Conservation (phyloP, 257 asterid genomes). For the Dorcoceras hygrometricum region DNA sequence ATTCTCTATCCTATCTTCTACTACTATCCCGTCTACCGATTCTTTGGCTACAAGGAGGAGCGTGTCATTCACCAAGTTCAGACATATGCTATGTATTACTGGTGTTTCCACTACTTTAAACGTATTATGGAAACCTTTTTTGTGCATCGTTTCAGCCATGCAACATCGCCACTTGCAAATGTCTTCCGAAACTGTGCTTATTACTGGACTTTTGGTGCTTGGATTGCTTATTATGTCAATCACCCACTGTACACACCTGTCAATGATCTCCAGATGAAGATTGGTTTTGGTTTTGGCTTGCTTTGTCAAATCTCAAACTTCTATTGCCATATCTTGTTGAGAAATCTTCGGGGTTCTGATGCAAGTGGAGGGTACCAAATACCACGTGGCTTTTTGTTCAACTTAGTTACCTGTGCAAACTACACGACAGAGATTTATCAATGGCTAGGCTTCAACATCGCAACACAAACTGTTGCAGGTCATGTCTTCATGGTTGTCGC, state of each 20-base stretch:
- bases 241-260: conserved; percentile 95
- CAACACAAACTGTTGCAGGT: conserved; percentile 90
- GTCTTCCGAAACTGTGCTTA: conserved; percentile 93
- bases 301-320: conserved; percentile 84
- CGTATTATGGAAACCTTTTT: conserved; percentile 93
- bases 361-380: conserved; percentile 86
- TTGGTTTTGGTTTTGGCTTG: conserved; percentile 78
- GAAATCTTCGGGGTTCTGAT: conserved; percentile 69
- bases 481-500: conserved; percentile 90
- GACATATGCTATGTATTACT: conserved; percentile 86
- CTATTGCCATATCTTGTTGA: conserved; percentile 86
- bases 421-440: conserved; percentile 97
- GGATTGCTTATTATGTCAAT: conserved; percentile 81
- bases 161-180: conserved; percentile 89
- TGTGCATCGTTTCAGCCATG: conserved; percentile 96
- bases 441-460: conserved; percentile 96
- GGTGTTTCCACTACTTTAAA: conserved; percentile 93
- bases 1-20: conserved; percentile 81
- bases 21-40: conserved; percentile 56
- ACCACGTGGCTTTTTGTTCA: conserved; percentile 86
- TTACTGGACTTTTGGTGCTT: conserved; percentile 92
- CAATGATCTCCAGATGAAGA: conserved; percentile 76
- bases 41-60: conserved; percentile 68
- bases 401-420: conserved; percentile 91
- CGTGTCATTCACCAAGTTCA: conserved; percentile 73